A percentile compares a stretch with the other conserved stretches of the same genome.
Evolutionary conservation across 176 grass and related monocot species (phyloP).

Genomic region (Panicum miliaceum): DNA sequence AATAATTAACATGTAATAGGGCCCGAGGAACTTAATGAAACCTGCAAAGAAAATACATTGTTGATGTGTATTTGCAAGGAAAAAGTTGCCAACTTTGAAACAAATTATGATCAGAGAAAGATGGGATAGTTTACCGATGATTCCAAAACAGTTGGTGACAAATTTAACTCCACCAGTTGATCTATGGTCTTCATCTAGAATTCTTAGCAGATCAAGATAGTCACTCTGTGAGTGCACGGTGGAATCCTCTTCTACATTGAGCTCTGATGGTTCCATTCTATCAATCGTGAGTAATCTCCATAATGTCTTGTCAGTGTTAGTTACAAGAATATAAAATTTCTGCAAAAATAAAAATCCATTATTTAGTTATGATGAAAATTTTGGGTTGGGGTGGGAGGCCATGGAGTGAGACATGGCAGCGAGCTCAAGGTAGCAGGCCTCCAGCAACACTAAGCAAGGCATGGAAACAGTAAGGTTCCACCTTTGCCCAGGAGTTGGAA

Average conservation of each 20-base stretch:
- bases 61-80: background rate
- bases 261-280: constrained; percentile 77
- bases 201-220: constrained; percentile 69
- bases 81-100: constrained; percentile 20
- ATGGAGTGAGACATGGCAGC: no score
- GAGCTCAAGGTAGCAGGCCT: no score
- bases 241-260: constrained; percentile 72
- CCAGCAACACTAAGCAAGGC: background rate
- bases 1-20: constrained; percentile 98
- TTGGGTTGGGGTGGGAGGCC: no score
- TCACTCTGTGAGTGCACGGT: constrained; percentile 60
- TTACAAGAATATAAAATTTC: constrained; percentile 92
- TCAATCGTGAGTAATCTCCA: constrained; percentile 95
- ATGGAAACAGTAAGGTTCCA: background rate
- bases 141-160: constrained; percentile 90
- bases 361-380: constrained; percentile 29
- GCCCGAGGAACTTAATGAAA: constrained; percentile 94
- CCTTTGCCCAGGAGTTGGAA: background rate
- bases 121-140: constrained; percentile 63
- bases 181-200: constrained; percentile 74
- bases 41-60: constrained; percentile 51
- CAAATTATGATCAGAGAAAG: constrained; percentile 17
- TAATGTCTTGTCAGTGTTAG: constrained; percentile 64
- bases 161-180: constrained; percentile 87
- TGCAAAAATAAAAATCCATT: constrained; percentile 48